Evolutionary conservation across 768 basidiomycete genomes (phyloP), one percentile per base, ranked within the genome.

Genomic region (Coprinopsis cinerea): DNA sequence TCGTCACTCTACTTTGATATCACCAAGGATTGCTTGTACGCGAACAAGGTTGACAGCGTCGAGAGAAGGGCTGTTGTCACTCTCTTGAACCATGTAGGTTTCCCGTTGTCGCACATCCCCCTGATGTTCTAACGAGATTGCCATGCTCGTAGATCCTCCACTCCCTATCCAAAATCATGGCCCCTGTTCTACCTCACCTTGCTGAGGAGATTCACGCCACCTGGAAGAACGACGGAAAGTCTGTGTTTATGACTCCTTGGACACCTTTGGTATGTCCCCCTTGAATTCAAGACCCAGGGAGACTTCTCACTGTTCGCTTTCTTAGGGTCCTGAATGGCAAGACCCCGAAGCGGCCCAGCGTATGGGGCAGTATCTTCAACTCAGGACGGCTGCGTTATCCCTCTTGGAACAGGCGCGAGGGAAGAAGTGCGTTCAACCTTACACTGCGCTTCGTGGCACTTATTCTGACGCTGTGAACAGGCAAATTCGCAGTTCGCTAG

Each of bases 1-100:
- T 97, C 95, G 0, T 85, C 92, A 0, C 68, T 95, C 26, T 98
- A 97, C 66, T 90, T 97, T 54, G 92, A 94, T 59, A 82, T 89
- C 43, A 88, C 82, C 27, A 96, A 96, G 64, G 95, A 98, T 64
- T 76, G 77, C 39, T 68, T 99, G 9, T 97, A 99, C 60, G 88
- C 90, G 27, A 76, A 88, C 57, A 61, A 68, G 7, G 48, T 66
- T 2, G 57, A 72, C 18, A 77, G 77, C 51, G 56, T 64, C 2
- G 73, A 80, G 35, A 81, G 95, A 13, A 72, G 79, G 43, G 78
- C 77, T 0, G 75, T 88, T 13, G 63, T 92, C 5, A 80, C 84
- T 3, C 85, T 88, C 1, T 70, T 96, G 11, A 75, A 82, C 51
- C 75, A 84, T 61, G 92, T 90, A 37, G 26, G 3, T 43, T 30